phyloP scores from a whole-genome alignment of 176 grass and related monocot species.

The Rhynchospora tenuis region DNA sequence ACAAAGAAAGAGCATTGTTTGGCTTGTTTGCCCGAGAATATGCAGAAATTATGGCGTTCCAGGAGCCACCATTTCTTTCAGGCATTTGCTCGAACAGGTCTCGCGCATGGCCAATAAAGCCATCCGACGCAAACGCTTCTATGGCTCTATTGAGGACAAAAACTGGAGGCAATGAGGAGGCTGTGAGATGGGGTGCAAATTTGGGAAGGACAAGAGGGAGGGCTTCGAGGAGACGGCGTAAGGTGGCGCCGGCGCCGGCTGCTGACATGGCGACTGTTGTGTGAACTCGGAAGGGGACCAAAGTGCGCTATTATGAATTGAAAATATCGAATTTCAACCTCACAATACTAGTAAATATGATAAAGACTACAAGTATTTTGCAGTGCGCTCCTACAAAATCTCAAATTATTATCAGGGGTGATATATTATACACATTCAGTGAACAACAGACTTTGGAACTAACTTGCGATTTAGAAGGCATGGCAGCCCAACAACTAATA shows the following conservation, averaged over 20 bases:
- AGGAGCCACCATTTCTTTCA: constrained; percentile 68
- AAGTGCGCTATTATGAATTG: neutral
- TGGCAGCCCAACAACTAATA: too few relatives aligned
- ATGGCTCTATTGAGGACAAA: constrained; percentile 81
- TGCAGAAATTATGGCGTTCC: constrained; percentile 75
- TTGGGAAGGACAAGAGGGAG: constrained; percentile 44
- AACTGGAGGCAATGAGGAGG: neutral
- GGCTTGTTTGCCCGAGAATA: constrained; percentile 24
- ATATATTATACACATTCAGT: too few relatives aligned
- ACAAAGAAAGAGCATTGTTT: constrained; percentile 33
- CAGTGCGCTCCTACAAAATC: too few relatives aligned
- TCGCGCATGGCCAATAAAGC: constrained; percentile 48
- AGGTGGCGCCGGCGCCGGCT: constrained; percentile 23
- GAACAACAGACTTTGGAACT: too few relatives aligned
- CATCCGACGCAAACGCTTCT: constrained; percentile 44
- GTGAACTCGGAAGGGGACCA: neutral
- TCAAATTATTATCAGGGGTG: too few relatives aligned
- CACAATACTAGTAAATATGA: neutral
- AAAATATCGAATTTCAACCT: neutral
- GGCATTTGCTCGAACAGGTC: constrained; percentile 87
- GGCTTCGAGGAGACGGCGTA: constrained; percentile 40
- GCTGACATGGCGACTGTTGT: neutral
- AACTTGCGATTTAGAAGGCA: too few relatives aligned
- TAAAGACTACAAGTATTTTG: too few relatives aligned
- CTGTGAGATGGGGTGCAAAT: neutral